These are phyloP conservation scores for Didymella pinodella DNA, from an alignment of 2,329 filamentous ascomycete species.

Conservation along the genomic window DNA sequence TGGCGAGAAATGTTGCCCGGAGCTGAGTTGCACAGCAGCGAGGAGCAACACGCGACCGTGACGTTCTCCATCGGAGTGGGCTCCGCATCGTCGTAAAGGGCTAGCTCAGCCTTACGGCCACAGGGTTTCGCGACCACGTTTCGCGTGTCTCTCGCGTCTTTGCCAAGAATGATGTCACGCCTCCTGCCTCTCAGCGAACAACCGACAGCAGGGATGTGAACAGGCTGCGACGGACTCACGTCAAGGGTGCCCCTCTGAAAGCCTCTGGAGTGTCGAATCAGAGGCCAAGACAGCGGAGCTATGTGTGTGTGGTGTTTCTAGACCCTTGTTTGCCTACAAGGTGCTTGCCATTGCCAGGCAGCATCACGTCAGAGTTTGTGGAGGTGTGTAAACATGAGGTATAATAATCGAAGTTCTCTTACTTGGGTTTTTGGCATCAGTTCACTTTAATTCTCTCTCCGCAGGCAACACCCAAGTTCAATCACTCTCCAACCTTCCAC, in stretches of 20 bases:
- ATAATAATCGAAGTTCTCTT: slow-evolving; percentile 16
- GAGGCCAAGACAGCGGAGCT: neutral
- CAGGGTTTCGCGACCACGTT: slow-evolving; percentile 23
- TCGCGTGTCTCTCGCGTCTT: slow-evolving; percentile 13
- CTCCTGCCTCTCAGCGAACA: neutral
- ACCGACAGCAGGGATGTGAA: slow-evolving; percentile 25
- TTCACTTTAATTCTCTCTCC: neutral
- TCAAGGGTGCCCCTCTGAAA: slow-evolving; percentile 4
- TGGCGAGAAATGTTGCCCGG: neutral
- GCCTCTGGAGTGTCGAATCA: slow-evolving; percentile 13
- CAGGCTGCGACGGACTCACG: slow-evolving; percentile 26
- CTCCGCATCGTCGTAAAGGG: slow-evolving; percentile 26
- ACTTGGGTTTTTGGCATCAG: neutral
- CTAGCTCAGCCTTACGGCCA: slow-evolving; percentile 25
- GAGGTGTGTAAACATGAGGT: slow-evolving; percentile 20
- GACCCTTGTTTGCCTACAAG: slow-evolving; percentile 12
- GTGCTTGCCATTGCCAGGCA: slow-evolving; percentile 23
- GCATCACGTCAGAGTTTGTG: slow-evolving; percentile 31
- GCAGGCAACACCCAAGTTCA: neutral
- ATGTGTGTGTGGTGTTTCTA: slow-evolving; percentile 2
- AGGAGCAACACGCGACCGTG: slow-evolving; percentile 19
- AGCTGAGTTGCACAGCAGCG: slow-evolving; percentile 11
- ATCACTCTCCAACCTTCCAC: slow-evolving; percentile 1
- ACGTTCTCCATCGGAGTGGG: slow-evolving; percentile 18
- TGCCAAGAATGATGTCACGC: slow-evolving; percentile 32